These are phyloP conservation scores for Tuber brumale DNA, from an alignment of 495 filamentous ascomycete species.

Conservation along the genomic window DNA sequence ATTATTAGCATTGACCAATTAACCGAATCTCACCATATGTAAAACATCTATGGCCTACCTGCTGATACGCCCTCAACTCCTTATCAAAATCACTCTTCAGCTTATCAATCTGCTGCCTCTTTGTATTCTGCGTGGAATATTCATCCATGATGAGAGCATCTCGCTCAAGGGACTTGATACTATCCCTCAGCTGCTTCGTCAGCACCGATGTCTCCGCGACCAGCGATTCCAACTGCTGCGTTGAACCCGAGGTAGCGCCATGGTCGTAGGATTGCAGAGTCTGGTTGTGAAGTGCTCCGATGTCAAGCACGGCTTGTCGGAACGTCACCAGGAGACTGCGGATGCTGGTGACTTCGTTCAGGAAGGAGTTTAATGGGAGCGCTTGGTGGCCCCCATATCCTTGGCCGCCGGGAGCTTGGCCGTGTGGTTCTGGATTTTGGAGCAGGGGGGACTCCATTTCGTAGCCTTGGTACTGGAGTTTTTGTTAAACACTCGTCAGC, in stretches of 20 bases:
- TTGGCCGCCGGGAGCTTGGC: constrained; percentile 12
- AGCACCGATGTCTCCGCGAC: constrained; percentile 59
- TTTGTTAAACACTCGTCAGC: constrained; percentile 6
- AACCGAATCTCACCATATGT: neutral
- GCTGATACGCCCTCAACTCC: constrained; percentile 56
- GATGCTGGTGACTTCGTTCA: constrained; percentile 36
- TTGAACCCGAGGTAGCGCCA: constrained; percentile 30
- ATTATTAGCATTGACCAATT: neutral
- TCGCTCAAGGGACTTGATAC: constrained; percentile 60
- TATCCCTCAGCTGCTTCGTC: constrained; percentile 59
- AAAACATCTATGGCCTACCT: constrained; percentile 29
- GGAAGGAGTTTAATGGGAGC: constrained; percentile 34
- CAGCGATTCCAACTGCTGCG: constrained; percentile 51
- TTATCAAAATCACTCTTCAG: constrained; percentile 60
- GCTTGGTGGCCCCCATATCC: constrained; percentile 33
- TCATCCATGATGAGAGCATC: constrained; percentile 56
- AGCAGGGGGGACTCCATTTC: constrained; percentile 39
- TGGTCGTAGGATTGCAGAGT: constrained; percentile 36
- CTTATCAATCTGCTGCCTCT: constrained; percentile 56
- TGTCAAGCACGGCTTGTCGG: constrained; percentile 31
- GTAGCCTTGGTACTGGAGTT: constrained; percentile 20
- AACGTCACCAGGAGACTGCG: constrained; percentile 25
- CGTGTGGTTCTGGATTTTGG: constrained; percentile 7
- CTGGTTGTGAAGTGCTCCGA: constrained; percentile 36
- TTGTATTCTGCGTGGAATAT: constrained; percentile 48